Evolutionary conservation across 495 filamentous ascomycete genomes (phyloP), one percentile per base, ranked within the genome.

Genomic region (Barbatosphaeria neglecta): DNA sequence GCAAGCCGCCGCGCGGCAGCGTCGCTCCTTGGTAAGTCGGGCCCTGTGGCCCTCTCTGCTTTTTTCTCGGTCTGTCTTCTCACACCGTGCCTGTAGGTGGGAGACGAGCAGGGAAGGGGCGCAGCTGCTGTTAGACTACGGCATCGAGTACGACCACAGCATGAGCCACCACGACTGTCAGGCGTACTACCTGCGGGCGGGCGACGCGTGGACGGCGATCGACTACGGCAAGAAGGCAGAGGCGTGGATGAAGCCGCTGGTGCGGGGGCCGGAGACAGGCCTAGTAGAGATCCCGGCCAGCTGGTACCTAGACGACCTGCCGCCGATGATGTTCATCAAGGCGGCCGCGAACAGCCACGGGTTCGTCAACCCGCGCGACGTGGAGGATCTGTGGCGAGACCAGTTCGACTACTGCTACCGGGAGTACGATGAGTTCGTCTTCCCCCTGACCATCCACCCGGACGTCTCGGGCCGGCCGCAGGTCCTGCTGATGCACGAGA

Each of bases 1-100:
- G 82, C 10, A 87, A 87, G 62, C 80, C 83, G 3, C 86, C 83
- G 0, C 63, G 81, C 6, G 82, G 83, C 2, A 78, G 73, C 38
- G 83, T 86, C 2, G 78, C 78, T 15, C 77, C 77, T 0, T 75
- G 70, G 69, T 20, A 20, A 39, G 17, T n/a, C 37, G 3, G 8
- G 5, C 37, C 20, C 17, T 9, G 27, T 20, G n/a, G 31, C 24
- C 27, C 5, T 35, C 56, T 18, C 63, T 58, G 28, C 69, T 69
- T n/a, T 15, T n/a, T 2, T 6, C 31, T n/a, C 1, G 15, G 2
- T 35, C 16, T 15, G 31, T 33, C 31, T 35, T n/a, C 16, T n/a
- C n/a, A n/a, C n/a, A 31, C 27, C 27, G 27, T 31, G 27, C 17
- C 6, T 17, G 4, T 13, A 39, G 17, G 57, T 88, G 82, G 83